Evolutionary conservation across 192 early-diverging fungal species (phyloP), one percentile per base, ranked within the genome.

Genomic region (Coemansia biformis): DNA sequence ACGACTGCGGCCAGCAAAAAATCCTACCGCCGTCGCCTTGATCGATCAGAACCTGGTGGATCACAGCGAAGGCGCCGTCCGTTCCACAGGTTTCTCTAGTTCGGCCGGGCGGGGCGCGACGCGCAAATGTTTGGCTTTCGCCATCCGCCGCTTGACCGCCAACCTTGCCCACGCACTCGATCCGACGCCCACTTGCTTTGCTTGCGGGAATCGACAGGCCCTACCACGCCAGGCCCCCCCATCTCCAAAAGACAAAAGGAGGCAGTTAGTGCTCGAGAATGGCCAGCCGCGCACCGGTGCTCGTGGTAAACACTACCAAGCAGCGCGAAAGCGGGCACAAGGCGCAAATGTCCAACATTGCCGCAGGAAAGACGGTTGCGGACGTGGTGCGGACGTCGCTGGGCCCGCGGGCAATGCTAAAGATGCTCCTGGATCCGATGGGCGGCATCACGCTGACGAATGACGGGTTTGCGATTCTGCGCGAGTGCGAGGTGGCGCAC

Each of bases 351-450:
- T 95, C 92, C 59, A 99, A 99, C 78, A 97, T 99, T 64, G 86
- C 85, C 39, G 92, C 96, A 13, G 93, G 93, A 54, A 99, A 99
- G 85, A 94, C 92, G 23, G 91, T 99, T 29, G 88, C 96, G 26
- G 96, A 99, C 73, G 89, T 99, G 43, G 95, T 97, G 60, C 91
- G 96, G 62, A 97, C 93, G 30, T 99, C 93, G 77, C 80, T 99
- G 24, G 96, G 96, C 28, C 96, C 96, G 11, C 86, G 91, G 30
- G 92, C 96, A 32, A 99, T 99, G 96, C 80, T 99, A 50, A 99
- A 99, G 77, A 97, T 99, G 96, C 81, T 99, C 50, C 66, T 99
- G 59, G 96, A 99, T 74, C 96, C 96, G 16, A 99, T 99, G 96
- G 96, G 96, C 62, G 96, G 96, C 28, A 90, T 99, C 51, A 88